Evolutionary conservation across 176 grass and related monocot species (phyloP), one percentile per base, ranked within the genome.

Genomic region (Eragrostis nindensis): DNA sequence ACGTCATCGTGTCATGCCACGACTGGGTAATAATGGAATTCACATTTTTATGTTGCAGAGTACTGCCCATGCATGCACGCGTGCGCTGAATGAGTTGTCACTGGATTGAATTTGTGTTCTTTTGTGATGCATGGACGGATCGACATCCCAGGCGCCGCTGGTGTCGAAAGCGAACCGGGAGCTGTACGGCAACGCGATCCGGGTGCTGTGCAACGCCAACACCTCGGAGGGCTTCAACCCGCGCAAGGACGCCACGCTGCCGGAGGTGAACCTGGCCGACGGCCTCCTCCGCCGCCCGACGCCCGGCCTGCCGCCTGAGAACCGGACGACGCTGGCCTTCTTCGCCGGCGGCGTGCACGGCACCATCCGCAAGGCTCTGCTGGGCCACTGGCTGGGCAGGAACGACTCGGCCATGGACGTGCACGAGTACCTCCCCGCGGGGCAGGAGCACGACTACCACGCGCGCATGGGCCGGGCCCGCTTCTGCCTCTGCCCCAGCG

Each of bases 121-220:
- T n/a, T n/a, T n/a, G n/a, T n/a, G n/a, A n/a, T n/a, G n/a, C n/a
- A n/a, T 36, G 32, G 32, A 36, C 32, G n/a, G n/a, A 27, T 27
- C 2, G n/a, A n/a, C 2, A 21, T 49, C 6, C 44, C 70, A 93
- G 91, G 94, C 90, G n/a, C 90, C 95, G n/a, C 32, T 91, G 57
- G 86, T 98, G 29, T 92, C 92, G 8, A 11, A 85, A 1, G 70
- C 66, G 0, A 74, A 92, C 48, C 40, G 52, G n/a, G 77, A 94
- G 55, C 88, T 98, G 17, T 83, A 91, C 69, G 12, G 41, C 50
- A 98, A 98, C 81, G 70, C 90, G 0, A 92, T 94, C 78, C 80
- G 92, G 6, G 95, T 94, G 40, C 74, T 98, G 38, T 98, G 95
- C 86, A 94, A 98, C 72, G 92, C 95, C n/a, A 98, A 98, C 85